phyloP scores from a whole-genome alignment of 2,329 filamentous ascomycete genomes.

The Claviceps purpurea region DNA sequence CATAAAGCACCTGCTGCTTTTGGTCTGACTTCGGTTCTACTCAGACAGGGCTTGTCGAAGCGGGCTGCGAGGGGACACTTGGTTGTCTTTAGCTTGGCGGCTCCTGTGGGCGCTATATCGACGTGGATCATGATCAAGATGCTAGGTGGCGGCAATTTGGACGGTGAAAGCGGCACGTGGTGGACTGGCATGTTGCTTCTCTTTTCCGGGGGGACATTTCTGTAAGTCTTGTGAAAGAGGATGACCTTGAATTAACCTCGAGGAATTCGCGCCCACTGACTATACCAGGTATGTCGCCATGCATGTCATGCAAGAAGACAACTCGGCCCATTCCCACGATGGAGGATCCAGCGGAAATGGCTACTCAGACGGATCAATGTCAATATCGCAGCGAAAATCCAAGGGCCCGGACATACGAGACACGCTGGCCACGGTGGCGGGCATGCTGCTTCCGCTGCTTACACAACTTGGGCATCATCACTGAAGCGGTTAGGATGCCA shows the following conservation, averaged over 20 bases:
- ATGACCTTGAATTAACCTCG: background rate
- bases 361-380: conserved; percentile 33
- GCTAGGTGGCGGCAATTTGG: conserved; percentile 46
- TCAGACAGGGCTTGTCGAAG: conserved; percentile 86
- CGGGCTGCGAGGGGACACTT: conserved; percentile 73
- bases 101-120: conserved; percentile 68
- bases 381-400: conserved; percentile 33
- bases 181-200: conserved; percentile 85
- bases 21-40: conserved; percentile 75
- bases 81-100: conserved; percentile 81
- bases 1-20: conserved; percentile 96
- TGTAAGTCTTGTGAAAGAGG: conserved; percentile 43
- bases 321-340: conserved; percentile 36
- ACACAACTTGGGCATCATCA: conserved; percentile 66
- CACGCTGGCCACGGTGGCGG: conserved; percentile 55
- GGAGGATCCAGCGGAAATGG: conserved; percentile 36
- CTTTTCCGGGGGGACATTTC: conserved; percentile 92
- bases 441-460: conserved; percentile 66
- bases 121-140: conserved; percentile 73
- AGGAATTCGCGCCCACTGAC: background rate
- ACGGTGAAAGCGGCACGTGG: conserved; percentile 57
- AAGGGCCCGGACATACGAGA: conserved; percentile 50
- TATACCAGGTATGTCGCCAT: conserved; percentile 75
- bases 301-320: conserved; percentile 89
- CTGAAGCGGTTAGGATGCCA: background rate